phyloP scores from a whole-genome alignment of 2,329 filamentous ascomycete species.

The Claviceps humidiphila region DNA sequence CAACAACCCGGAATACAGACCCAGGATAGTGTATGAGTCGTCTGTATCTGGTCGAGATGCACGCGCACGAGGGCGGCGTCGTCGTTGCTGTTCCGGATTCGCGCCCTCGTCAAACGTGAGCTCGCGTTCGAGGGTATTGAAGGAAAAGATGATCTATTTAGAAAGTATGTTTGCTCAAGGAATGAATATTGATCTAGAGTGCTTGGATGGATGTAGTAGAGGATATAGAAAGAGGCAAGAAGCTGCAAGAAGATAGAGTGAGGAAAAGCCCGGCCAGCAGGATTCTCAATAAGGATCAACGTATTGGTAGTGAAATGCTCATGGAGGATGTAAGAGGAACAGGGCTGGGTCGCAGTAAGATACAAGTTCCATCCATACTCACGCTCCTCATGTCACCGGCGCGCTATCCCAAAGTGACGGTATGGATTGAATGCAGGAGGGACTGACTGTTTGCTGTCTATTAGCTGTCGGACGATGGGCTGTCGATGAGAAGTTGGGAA shows the following conservation, averaged over 20 bases:
- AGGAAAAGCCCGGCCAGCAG: conserved; percentile 6
- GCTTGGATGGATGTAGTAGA: neutral
- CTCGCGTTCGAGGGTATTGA: neutral
- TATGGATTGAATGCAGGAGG: conserved; percentile 5
- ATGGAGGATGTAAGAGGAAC: neutral
- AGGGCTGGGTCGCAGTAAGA: neutral
- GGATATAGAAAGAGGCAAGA: neutral
- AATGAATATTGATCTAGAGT: neutral
- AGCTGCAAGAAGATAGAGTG: neutral
- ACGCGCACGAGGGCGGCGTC: neutral
- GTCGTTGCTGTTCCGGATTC: neutral
- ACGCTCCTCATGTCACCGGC: neutral
- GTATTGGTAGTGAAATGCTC: neutral
- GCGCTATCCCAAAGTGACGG: conserved; percentile 2
- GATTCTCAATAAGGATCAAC: conserved; percentile 2
- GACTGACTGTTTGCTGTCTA: neutral
- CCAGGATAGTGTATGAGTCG: neutral
- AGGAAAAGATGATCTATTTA: neutral
- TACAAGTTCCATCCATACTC: neutral
- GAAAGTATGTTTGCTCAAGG: neutral
- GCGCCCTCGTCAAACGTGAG: neutral
- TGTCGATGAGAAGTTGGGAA: conserved; percentile 1
- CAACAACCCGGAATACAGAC: neutral
- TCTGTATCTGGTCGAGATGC: neutral
- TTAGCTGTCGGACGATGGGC: neutral